Evolutionary conservation across 208 protist genomes (phyloP).

Genomic region (Paratrypanosoma confusum): DNA sequence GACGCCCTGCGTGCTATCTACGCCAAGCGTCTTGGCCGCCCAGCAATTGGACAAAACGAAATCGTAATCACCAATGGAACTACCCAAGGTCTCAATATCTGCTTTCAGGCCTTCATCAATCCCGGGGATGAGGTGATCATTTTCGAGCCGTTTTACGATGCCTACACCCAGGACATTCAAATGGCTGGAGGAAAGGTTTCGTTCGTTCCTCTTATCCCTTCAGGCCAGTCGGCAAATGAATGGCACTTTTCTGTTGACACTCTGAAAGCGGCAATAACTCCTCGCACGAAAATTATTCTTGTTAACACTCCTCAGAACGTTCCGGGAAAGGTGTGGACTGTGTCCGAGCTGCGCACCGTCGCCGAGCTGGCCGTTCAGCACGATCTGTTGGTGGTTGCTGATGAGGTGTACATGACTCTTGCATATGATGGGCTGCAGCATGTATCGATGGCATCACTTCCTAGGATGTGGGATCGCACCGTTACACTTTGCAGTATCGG

Average conservation of each 20-base stretch:
- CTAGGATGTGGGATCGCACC: constrained; percentile 85
- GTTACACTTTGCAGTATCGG: constrained; percentile 83
- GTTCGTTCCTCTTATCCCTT: constrained; percentile 62
- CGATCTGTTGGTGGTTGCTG: constrained; percentile 49
- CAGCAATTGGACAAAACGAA: constrained; percentile 38
- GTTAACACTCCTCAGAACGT: constrained; percentile 93
- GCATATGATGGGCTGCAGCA: constrained; percentile 53
- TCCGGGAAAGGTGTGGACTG: constrained; percentile 58
- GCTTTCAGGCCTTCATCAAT: constrained; percentile 71
- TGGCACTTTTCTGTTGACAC: constrained; percentile 49
- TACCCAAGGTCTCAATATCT: constrained; percentile 67
- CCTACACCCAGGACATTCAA: constrained; percentile 57
- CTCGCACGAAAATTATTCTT: constrained; percentile 74
- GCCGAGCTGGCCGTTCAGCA: constrained; percentile 53
- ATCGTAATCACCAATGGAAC: constrained; percentile 74
- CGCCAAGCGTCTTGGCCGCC: constrained; percentile 24
- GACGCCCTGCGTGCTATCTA: constrained; percentile 50
- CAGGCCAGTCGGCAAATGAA: constrained; percentile 16
- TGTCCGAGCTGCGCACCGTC: constrained; percentile 60
- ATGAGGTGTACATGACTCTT: constrained; percentile 89
- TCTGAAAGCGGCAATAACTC: constrained; percentile 44
- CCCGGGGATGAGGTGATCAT: constrained; percentile 88
- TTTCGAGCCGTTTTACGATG: constrained; percentile 91
- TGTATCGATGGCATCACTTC: constrained; percentile 54
- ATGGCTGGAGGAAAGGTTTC: constrained; percentile 55